Evolutionary conservation across 2,329 filamentous ascomycete genomes (phyloP).

Genomic region (Ophiocordyceps camponoti-rufipedis): DNA sequence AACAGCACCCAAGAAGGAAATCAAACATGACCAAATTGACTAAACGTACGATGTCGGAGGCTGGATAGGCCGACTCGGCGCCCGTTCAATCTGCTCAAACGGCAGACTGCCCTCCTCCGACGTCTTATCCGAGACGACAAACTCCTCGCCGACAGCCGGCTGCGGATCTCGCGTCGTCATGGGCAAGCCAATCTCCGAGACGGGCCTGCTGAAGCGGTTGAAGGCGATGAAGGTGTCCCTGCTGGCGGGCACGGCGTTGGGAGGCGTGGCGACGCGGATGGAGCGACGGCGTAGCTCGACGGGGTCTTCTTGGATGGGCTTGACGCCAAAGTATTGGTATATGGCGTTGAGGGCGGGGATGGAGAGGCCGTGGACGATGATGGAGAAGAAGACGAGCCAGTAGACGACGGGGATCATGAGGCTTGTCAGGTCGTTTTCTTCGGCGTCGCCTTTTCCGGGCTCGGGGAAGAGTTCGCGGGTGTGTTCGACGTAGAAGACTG

Average conservation of each 20-base stretch:
- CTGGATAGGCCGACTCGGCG: neutral
- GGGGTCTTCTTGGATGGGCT: constrained; percentile 23
- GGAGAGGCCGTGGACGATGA: constrained; percentile 17
- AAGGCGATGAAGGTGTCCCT: constrained; percentile 22
- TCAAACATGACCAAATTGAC: too few relatives aligned
- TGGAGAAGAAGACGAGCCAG: constrained; percentile 17
- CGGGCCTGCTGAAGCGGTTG: constrained; percentile 27
- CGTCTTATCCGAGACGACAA: neutral
- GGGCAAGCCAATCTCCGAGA: constrained; percentile 4
- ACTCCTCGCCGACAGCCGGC: neutral
- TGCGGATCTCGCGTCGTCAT: neutral
- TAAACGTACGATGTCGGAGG: neutral
- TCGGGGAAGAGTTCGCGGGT: constrained; percentile 22
- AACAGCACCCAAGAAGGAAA: too few relatives aligned
- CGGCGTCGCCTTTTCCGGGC: constrained; percentile 13
- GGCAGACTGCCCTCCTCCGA: neutral
- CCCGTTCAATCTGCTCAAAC: neutral
- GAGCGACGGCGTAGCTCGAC: constrained; percentile 19
- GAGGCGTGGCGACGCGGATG: constrained; percentile 12
- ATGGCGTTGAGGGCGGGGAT: constrained; percentile 23
- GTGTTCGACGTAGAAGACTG: constrained; percentile 52
- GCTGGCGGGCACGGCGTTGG: constrained; percentile 20
- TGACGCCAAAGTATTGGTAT: constrained; percentile 19
- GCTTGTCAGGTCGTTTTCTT: constrained; percentile 16
- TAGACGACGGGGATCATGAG: constrained; percentile 21